Evolutionary conservation across 2,329 filamentous ascomycete genomes (phyloP).

Genomic region (Xylariales sp.): DNA sequence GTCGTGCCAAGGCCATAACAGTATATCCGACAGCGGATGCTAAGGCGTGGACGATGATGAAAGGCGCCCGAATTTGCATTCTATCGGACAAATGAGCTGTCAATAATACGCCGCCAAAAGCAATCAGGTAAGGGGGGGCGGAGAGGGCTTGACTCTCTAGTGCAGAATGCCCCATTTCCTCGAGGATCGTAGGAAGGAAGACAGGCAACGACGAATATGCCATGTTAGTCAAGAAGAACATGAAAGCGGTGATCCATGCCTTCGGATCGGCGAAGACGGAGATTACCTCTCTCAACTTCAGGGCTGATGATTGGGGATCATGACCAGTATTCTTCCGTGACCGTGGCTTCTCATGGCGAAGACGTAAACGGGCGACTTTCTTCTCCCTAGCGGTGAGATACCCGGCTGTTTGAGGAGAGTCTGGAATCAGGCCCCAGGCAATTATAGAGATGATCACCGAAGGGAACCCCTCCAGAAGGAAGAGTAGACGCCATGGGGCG

Average conservation of each 20-base stretch:
- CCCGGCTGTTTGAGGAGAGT: slow-evolving; percentile 61
- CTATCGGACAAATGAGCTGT: slow-evolving; percentile 72
- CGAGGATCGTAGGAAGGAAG: slow-evolving; percentile 77
- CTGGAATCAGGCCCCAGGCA: slow-evolving; percentile 72
- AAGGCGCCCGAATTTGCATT: slow-evolving; percentile 54
- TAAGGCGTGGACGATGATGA: slow-evolving; percentile 65
- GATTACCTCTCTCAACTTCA: slow-evolving; percentile 53
- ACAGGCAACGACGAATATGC: slow-evolving; percentile 84
- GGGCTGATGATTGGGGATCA: slow-evolving; percentile 20
- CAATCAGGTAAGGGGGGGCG: slow-evolving; percentile 74
- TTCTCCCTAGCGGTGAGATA: slow-evolving; percentile 61
- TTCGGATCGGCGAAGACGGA: slow-evolving; percentile 61
- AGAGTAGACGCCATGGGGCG: slow-evolving; percentile 80
- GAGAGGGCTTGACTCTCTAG: slow-evolving; percentile 70
- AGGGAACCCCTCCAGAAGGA: slow-evolving; percentile 80
- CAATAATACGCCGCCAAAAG: slow-evolving; percentile 67
- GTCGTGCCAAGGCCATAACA: slow-evolving; percentile 55
- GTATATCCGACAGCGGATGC: slow-evolving; percentile 58
- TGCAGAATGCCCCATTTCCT: slow-evolving; percentile 67
- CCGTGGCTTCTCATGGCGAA: slow-evolving; percentile 45
- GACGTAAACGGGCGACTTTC: slow-evolving; percentile 65
- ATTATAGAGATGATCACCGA: slow-evolving; percentile 69
- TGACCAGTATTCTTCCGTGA: slow-evolving; percentile 21
- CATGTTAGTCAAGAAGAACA: slow-evolving; percentile 86
- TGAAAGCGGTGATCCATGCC: slow-evolving; percentile 69